Evolutionary conservation across 2,329 filamentous ascomycete species (phyloP).

Genomic region (Fusarium sp.): DNA sequence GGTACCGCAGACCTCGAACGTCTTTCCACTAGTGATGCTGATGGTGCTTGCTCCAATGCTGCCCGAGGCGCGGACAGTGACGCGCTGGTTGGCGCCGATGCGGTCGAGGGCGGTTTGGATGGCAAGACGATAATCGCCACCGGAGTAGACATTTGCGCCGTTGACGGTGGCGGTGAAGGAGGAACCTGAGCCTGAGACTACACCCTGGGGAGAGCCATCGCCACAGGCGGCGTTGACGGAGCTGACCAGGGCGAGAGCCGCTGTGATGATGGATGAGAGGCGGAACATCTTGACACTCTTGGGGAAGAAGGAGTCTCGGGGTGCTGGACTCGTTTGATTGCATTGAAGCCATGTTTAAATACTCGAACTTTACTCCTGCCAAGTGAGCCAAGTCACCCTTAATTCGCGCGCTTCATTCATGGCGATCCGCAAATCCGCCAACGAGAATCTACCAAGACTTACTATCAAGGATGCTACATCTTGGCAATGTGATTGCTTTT

Average conservation of each 20-base stretch:
- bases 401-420: slow-evolving; percentile 2
- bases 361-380: accelerated
- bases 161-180: slow-evolving; percentile 59
- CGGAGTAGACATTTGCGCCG: slow-evolving; percentile 60
- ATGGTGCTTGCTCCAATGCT: slow-evolving; percentile 66
- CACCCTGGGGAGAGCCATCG: slow-evolving; percentile 58
- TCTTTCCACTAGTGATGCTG: slow-evolving; percentile 63
- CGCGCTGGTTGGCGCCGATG: slow-evolving; percentile 62
- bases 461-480: not conserved
- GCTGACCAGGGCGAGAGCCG: slow-evolving; percentile 56
- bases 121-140: slow-evolving; percentile 63
- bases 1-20: slow-evolving; percentile 68
- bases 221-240: slow-evolving; percentile 58
- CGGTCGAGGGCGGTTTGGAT: slow-evolving; percentile 66
- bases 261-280: slow-evolving; percentile 50
- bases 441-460: not conserved
- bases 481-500: slow-evolving; percentile 9
- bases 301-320: not conserved
- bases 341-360: not conserved
- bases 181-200: slow-evolving; percentile 59
- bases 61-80: slow-evolving; percentile 65
- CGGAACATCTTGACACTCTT: slow-evolving; percentile 48
- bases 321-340: not conserved
- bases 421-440: not conserved
- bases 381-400: not conserved